Base-by-base conservation (phyloP, 2,329 filamentous ascomycete species). In the Epichloe bromicola region DNA sequence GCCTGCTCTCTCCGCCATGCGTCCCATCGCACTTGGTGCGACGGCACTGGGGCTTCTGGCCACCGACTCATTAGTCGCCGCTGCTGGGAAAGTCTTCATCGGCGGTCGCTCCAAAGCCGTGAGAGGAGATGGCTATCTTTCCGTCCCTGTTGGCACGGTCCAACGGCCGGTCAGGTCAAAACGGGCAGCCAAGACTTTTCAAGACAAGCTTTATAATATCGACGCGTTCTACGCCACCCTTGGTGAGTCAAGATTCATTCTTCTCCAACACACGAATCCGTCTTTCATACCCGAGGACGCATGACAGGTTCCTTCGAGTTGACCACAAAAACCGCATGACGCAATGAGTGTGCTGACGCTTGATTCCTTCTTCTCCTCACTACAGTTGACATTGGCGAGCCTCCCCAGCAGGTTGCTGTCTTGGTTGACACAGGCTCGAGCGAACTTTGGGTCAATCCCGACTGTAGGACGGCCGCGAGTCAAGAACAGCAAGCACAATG, bases 361-460 rank as follows among this genome's bases (percentile, higher is more conserved):
- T 15, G 34, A 19, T 8, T 42, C 11, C 11, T 37, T 45, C 8
- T 11, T 42, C 40, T 20, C 11, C 42, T 36, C 23, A 7, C 33
- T 48, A 50, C 14, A 74, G 72, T 75, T 40, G 61, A 64, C 26
- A 65, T 75, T 26, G 73, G 73, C 30, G 67, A 63, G 1, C 66
- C 70, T 5, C 59, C 63, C 1, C 73, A 76, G 55, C 63, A 57
- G 11, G 62, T 75, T 37, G 68, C 70, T 11, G 70, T 76, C 37
- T 66, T 75, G 38, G 65, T 76, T 50, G 73, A 76, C 53, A 76
- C 73, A 0, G 75, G 75, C 15, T 78, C 75, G 5, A 72, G 71
- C 54, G 74, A 77, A 59, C 68, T 78, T 7, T 79, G 75, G 75
- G 72, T 78, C 42, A 75, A 78, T 53, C 74, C 75, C 1, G 63